phyloP scores from a whole-genome alignment of 306 rosid genomes.

The Casuarina equisetifolia region DNA sequence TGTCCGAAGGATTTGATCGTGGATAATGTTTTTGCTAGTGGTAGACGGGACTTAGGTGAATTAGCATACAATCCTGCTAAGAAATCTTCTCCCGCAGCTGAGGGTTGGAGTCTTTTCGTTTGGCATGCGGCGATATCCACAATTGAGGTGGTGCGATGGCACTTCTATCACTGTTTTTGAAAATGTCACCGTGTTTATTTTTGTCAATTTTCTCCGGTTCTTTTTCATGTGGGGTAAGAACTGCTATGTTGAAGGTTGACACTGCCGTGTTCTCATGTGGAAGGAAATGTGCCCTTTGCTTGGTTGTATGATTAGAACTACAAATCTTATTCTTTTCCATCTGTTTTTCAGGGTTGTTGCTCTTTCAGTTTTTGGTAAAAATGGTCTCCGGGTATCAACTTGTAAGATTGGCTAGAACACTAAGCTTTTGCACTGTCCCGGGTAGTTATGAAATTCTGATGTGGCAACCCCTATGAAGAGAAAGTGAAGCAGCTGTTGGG shows the following conservation, averaged over 20 bases:
- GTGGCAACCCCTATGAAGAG: not conserved
- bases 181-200: not conserved
- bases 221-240: not conserved
- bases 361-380: not conserved
- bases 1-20: conserved; percentile 58
- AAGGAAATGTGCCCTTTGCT: not conserved
- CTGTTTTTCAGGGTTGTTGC: not conserved
- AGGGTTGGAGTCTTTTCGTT: conserved; percentile 5
- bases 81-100: conserved; percentile 20
- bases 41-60: conserved; percentile 83
- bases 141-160: not conserved
- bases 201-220: not conserved
- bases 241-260: not conserved
- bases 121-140: conserved; percentile 5
- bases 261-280: not conserved
- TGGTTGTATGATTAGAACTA: not conserved
- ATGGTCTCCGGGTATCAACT: not conserved
- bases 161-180: not conserved
- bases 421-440: not conserved
- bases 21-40: conserved; percentile 71
- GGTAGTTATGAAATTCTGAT: not conserved
- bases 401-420: not conserved
- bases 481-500: no score
- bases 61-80: conserved; percentile 68
- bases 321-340: not conserved